phyloP scores from a whole-genome alignment of 1,284 basidiomycete species.

The Schizophyllum commune region DNA sequence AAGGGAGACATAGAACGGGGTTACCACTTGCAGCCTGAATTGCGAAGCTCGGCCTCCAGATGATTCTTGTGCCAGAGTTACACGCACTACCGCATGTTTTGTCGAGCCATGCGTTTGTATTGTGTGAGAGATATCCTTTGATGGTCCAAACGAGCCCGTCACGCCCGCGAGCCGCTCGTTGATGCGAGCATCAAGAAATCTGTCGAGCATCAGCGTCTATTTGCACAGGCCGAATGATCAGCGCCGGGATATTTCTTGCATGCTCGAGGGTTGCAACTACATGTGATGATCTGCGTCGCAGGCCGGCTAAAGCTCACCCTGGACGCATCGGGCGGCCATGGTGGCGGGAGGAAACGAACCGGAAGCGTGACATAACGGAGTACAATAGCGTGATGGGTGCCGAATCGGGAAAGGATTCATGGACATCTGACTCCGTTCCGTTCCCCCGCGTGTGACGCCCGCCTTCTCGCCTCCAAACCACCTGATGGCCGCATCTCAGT shows the following conservation, averaged over 20 bases:
- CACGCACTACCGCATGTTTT: no score
- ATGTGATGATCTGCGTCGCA: no score
- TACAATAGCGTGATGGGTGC: not conserved
- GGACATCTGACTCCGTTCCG: not conserved
- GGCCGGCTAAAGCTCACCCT: no score
- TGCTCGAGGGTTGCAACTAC: no score
- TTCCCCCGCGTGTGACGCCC: not conserved
- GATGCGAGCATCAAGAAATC: not conserved
- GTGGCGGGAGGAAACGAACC: not conserved
- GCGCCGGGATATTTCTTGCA: no score
- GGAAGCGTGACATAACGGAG: not conserved
- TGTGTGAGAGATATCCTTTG: no score
- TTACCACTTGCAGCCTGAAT: no score
- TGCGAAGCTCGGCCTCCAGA: no score
- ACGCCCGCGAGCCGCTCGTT: not conserved
- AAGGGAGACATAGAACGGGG: no score
- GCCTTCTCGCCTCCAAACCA: not conserved
- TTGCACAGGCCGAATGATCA: not conserved
- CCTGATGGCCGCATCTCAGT: not conserved
- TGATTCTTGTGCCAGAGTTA: no score
- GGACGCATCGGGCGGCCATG: not conserved
- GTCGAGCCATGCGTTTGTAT: no score
- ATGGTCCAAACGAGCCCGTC: no score
- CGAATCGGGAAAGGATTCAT: not conserved
- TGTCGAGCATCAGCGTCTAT: not conserved